Evolutionary conservation across 805 yeast species (phyloP), one percentile per base, ranked within the genome.

Genomic region (Zygosaccharomyces gambellarensis): DNA sequence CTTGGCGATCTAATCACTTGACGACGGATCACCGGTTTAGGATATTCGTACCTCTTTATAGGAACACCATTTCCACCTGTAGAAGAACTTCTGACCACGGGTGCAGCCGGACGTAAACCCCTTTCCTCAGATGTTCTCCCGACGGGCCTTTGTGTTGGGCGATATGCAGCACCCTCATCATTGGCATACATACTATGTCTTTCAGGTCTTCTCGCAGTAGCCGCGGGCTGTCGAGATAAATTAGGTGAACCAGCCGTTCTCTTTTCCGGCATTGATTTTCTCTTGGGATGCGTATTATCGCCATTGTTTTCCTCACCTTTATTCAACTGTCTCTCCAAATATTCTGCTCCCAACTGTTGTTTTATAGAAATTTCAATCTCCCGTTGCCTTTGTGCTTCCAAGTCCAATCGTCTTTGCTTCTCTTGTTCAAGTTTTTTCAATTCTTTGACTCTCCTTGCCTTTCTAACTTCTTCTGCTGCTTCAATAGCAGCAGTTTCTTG

Each of bases 291-390:
- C 5, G 34, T n/a, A 17, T 28, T 28, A 3, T 42, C 9, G 9
- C 9, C 9, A 25, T 25, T 25, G 9, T 25, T 25, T 6, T 25
- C 28, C 9, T 25, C 46, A 50, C 39, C 44, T 36, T 25, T 44
- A 45, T 29, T 57, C 61, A 43, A 48, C 56, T 45, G 48, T 47
- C 19, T 56, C 43, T 49, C 50, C 12, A 46, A 54, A 54, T 58
- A 48, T 43, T 59, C 61, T 5, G 48, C 45, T 41, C 61, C 59
- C 2, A 66, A 60, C 39, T 62, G 63, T 38, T 59, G 52, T 47
- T 62, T 57, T 3, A 64, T 52, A 40, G 56, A 54, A n/a, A 52
- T 39, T 25, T 63, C 67, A 25, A 58, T 48, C 47, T 49, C 40
- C 23, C 50, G 59, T 39, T 60, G 59, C 36, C 55, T 49, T 45